Base-by-base conservation (phyloP, 768 basidiomycete genomes). In the Mycena pura region DNA sequence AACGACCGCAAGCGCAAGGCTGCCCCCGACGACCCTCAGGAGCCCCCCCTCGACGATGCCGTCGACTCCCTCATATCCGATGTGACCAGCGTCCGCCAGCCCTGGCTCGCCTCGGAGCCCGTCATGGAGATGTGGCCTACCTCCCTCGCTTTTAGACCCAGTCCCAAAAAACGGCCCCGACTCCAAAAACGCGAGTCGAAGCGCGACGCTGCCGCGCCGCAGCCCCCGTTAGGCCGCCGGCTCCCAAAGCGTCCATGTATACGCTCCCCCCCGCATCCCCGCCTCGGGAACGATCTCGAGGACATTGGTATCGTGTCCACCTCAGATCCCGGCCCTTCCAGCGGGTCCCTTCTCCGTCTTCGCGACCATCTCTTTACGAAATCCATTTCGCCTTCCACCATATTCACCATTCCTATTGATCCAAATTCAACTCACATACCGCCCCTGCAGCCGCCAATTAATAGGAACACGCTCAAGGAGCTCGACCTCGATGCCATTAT, bases 401-500 rank as follows among this genome's bases (percentile, higher is more conserved):
- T 72, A 24, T 71, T 77, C 63, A 66, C 70, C 58, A 55, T 82
- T 68, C 68, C 81, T 65, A 63, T 83, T 70, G 81, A 82, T 70
- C 70, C 76, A 58, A 76, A 70, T 64, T 75, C 82, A 2, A 79
- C 84, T 3, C 84, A 87, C 63, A 84, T 92, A 60, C 92, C 92
- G 7, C 79, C 90, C 32, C 76, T 84, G 40, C 80, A 82, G 29
- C 93, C 95, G 0, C 84, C 90, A 40, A 92, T 96, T 72, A 95
- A 92, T 69, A 83, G 91, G 36, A 85, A 87, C 41, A 93, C 93
- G 1, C 81, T 97, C 66, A 88, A 86, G 69, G 92, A 95, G 70
- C 80, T 97, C 49, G 94, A 97, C 72, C 79, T 96, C 19, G 85
- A 89, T 58, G 86, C 89, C 52, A 95, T 96, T 68, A 81, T 96